Base-by-base conservation (phyloP, 1,284 basidiomycete genomes). In the Malassezia slooffiae region DNA sequence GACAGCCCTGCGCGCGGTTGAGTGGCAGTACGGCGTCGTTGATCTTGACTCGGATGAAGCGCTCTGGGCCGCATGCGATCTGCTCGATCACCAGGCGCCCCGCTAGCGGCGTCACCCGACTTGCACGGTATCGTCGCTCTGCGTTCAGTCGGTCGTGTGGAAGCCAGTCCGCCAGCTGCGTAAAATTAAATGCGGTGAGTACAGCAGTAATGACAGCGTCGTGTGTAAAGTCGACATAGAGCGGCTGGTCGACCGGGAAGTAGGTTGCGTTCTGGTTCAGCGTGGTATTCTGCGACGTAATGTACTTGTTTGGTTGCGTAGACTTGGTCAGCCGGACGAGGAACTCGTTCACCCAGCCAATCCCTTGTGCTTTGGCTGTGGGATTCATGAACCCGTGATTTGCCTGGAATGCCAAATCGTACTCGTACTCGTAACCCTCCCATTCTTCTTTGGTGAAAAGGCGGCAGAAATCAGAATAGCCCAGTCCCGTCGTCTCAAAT, bases 391-490 rank as follows among this genome's bases (percentile, higher is more conserved):
- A 77, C 19, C 58, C 55, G 77, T 79, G 80, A 61, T 80, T 77
- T n/a, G 58, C 58, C 7, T 34, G 34, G 57, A 72, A 65, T 22
- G 43, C 41, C 6, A 65, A 19, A 37, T 65, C 62, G 52, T 53
- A 60, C 35, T 79, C 74, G 50, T 90, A 89, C 65, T 85, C 78
- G 67, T 86, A 90, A 9, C 84, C 85, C 56, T 82, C 77, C 81
- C 86, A 88, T 68, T 91, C 87, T 33, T 85, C 80, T 61, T 82
- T 75, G 0, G 83, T 88, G 71, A 93, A 93, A 1, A 93, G 73
- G 40, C 78, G 77, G 59, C 89, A 93, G 72, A 91, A 93, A 55
- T 79, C 80, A 17, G 82, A 86, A 62, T 84, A 88, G 2, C 88
- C 88, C 11, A 91, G 75, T 0, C 85, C 82, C 31, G 88, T 85